A percentile compares a stretch with the other conserved stretches of the same genome.
These are phyloP conservation scores for Candida endomychidarum DNA, from an alignment of 805 yeast species.

Conservation along the genomic window DNA sequence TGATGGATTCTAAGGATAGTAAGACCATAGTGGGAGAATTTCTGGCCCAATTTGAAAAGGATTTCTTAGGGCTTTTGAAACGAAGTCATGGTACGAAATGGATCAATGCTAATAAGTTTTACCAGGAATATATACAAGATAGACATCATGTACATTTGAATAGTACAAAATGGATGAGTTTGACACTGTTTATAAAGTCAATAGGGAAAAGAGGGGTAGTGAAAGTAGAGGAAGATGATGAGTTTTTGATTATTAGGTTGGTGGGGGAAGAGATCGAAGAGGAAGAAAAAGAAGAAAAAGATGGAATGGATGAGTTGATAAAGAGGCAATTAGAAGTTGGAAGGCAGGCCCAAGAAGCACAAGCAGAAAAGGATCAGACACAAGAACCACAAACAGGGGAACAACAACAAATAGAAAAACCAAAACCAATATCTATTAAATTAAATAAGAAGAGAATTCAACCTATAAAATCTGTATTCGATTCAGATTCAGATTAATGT, in stretches of 20 bases:
- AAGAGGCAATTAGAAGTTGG: constrained; percentile 55
- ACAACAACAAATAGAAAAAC: neutral
- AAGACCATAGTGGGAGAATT: constrained; percentile 51
- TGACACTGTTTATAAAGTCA: constrained; percentile 65
- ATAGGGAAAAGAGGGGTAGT: constrained; percentile 59
- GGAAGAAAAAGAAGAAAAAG: constrained; percentile 2
- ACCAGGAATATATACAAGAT: constrained; percentile 85
- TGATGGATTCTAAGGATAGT: constrained; percentile 37
- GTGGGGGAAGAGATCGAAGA: constrained; percentile 21
- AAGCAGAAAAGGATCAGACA: neutral
- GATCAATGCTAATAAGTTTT: constrained; percentile 79
- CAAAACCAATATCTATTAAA: constrained; percentile 3
- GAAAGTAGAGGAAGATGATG: constrained; percentile 40
- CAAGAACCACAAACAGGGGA: neutral
- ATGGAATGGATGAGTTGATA: constrained; percentile 23
- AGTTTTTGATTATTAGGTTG: constrained; percentile 31
- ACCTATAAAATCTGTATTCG: constrained; percentile 7
- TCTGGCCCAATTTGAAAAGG: constrained; percentile 57
- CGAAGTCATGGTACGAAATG: constrained; percentile 78
- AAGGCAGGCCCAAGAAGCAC: constrained; percentile 2
- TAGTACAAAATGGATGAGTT: constrained; percentile 75
- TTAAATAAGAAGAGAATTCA: constrained; percentile 3
- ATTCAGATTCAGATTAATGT: constrained; percentile 5
- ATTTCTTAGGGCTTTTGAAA: constrained; percentile 62
- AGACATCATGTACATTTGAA: constrained; percentile 87